phyloP scores from a whole-genome alignment of 768 basidiomycete genomes.

The Russula virescens region DNA sequence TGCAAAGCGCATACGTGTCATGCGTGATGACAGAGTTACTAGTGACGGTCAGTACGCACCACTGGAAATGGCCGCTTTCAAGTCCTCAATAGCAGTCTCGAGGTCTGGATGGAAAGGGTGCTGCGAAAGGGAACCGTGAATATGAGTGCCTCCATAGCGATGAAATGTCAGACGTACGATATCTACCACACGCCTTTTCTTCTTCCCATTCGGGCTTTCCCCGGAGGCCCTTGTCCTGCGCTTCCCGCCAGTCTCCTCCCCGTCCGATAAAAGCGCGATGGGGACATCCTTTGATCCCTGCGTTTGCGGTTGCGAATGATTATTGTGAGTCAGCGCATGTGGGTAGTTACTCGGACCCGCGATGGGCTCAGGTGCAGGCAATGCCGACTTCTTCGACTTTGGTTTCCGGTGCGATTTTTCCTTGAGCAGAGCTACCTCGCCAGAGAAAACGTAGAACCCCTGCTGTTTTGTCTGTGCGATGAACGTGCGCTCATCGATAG shows the following conservation, averaged over 20 bases:
- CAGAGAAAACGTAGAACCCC: slow-evolving; percentile 88
- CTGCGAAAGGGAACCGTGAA: slow-evolving; percentile 31
- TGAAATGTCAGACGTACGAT: slow-evolving; percentile 37
- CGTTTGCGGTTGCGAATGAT: slow-evolving; percentile 23
- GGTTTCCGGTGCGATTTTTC: slow-evolving; percentile 43
- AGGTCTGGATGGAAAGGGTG: slow-evolving; percentile 68
- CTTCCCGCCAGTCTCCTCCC: slow-evolving; percentile 28
- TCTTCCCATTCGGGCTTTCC: slow-evolving; percentile 39
- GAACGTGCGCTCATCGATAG: slow-evolving; percentile 83
- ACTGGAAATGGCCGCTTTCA: slow-evolving; percentile 54
- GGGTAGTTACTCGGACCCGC: slow-evolving; percentile 23
- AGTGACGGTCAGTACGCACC: slow-evolving; percentile 35
- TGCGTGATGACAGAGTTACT: background rate
- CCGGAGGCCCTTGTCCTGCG: slow-evolving; percentile 12
- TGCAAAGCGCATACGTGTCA: slow-evolving; percentile 27
- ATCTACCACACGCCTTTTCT: slow-evolving; percentile 68
- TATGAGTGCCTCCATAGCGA: background rate
- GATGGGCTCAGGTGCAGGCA: slow-evolving; percentile 21
- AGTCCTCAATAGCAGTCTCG: slow-evolving; percentile 50
- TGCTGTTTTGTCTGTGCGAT: slow-evolving; percentile 89
- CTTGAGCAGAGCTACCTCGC: slow-evolving; percentile 81
- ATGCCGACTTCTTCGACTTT: slow-evolving; percentile 24
- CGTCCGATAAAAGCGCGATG: slow-evolving; percentile 42
- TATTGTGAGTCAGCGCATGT: slow-evolving; percentile 3
- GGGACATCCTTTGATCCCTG: slow-evolving; percentile 47